Conservation (phyloP, 257 asterid species). For the Avicennia marina region DNA sequence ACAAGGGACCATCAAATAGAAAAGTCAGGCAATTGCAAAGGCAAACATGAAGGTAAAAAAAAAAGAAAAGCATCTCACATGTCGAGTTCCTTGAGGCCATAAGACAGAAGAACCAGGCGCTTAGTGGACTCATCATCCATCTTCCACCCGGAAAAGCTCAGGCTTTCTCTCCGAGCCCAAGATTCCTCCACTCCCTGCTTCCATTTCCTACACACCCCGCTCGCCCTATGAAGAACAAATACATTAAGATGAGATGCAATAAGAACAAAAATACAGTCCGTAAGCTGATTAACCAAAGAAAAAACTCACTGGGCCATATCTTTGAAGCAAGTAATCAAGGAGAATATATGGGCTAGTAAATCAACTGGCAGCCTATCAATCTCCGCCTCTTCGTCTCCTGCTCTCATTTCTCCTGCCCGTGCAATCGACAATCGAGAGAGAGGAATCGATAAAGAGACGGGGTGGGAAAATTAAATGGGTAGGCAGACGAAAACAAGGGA, state of each 20-base stretch:
- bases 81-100: slow-evolving; percentile 80
- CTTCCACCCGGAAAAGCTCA: slow-evolving; percentile 88
- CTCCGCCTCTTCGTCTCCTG: slow-evolving; percentile 39
- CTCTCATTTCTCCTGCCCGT: slow-evolving; percentile 21
- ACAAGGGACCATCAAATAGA: too few species aligned
- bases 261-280: neutral
- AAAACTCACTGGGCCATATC: slow-evolving; percentile 79
- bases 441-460: too few species aligned
- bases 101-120: slow-evolving; percentile 68
- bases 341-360: slow-evolving; percentile 71
- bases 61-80: too few species aligned
- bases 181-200: slow-evolving; percentile 79
- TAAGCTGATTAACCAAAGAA: neutral
- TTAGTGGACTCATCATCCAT: slow-evolving; percentile 74
- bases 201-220: slow-evolving; percentile 82
- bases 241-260: too few species aligned
- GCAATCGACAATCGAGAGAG: slow-evolving; percentile 7
- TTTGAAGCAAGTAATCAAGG: slow-evolving; percentile 64
- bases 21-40: too few species aligned
- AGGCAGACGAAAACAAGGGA: neutral
- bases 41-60: neutral
- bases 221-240: too few species aligned
- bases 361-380: slow-evolving; percentile 80
- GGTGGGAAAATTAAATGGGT: neutral
- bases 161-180: slow-evolving; percentile 49